Percentiles rank a stretch among this genome's conserved stretches.
Conservation (phyloP, 768 basidiomycete species). For the Trametes punicea region DNA sequence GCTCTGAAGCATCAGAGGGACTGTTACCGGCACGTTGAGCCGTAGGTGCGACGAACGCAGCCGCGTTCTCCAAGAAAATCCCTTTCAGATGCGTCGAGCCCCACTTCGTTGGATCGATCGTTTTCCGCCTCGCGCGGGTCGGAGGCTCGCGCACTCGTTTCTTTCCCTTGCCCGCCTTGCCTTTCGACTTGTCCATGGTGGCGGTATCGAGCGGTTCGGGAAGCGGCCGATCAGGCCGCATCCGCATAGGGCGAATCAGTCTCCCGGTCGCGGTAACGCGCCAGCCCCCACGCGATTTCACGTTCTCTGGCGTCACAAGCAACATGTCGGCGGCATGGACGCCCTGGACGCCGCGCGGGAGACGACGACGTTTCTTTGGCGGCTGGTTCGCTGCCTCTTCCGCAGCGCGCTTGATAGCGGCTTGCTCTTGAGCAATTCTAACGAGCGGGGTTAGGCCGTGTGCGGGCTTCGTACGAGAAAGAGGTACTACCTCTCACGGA, state of each 20-base stretch:
- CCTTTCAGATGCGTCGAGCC: slow-evolving; percentile 71
- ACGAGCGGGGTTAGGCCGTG: not conserved
- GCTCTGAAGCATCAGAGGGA: not conserved
- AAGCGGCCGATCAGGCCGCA: slow-evolving; percentile 67
- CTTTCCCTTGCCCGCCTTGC: slow-evolving; percentile 34
- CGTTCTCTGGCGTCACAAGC: slow-evolving; percentile 57
- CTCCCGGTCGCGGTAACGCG: slow-evolving; percentile 63
- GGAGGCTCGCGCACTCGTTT: slow-evolving; percentile 48
- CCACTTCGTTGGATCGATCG: slow-evolving; percentile 72
- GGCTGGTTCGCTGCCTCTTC: slow-evolving; percentile 30
- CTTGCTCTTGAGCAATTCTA: slow-evolving; percentile 38
- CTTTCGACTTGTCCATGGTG: slow-evolving; percentile 14
- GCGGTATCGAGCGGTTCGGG: slow-evolving; percentile 27
- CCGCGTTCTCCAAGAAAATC: slow-evolving; percentile 47
- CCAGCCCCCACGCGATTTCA: slow-evolving; percentile 56
- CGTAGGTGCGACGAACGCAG: not conserved
- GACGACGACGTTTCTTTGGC: slow-evolving; percentile 42
- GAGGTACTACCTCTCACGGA: slow-evolving; percentile 49
- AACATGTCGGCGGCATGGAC: slow-evolving; percentile 61
- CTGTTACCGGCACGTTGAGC: not conserved
- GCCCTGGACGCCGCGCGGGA: slow-evolving; percentile 35
- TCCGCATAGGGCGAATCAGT: slow-evolving; percentile 61
- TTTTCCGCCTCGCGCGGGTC: slow-evolving; percentile 53
- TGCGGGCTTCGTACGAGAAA: not conserved
- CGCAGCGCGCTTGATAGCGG: slow-evolving; percentile 21